Conservation (phyloP, 768 basidiomycete genomes). For the Russula vinacea region DNA sequence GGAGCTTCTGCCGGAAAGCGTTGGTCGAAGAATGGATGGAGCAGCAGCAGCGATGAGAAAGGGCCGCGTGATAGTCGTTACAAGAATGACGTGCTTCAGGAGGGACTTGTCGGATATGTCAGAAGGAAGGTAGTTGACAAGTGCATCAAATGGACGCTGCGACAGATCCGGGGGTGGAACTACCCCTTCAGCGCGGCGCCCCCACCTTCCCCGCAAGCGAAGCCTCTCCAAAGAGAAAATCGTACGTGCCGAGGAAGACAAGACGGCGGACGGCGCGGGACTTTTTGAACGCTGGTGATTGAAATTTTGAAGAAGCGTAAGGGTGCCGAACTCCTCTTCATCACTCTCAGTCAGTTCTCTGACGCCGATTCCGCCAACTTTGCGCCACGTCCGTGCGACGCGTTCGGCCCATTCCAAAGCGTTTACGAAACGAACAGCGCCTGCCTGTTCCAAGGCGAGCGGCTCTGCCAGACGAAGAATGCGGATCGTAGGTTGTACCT, state of each 20-base stretch:
- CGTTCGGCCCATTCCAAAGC: conserved; percentile 44
- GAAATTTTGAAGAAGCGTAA: conserved; percentile 33
- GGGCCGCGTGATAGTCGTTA: conserved; percentile 41
- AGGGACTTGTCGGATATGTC: conserved; percentile 36
- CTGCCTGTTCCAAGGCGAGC: conserved; percentile 36
- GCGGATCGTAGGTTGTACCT: conserved; percentile 37
- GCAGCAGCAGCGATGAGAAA: conserved; percentile 36
- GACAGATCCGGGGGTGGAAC: conserved; percentile 35
- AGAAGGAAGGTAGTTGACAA: conserved; percentile 40
- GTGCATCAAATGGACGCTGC: conserved; percentile 41
- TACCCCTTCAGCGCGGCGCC: conserved; percentile 8
- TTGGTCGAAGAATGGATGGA: conserved; percentile 9
- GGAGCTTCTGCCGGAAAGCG: conserved; percentile 10
- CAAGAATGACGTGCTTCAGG: conserved; percentile 42
- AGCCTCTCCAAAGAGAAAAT: conserved; percentile 5
- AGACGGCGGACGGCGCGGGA: conserved; percentile 5
- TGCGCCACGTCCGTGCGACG: conserved; percentile 40
- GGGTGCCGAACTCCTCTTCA: conserved; percentile 32
- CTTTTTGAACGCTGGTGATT: conserved; percentile 9
- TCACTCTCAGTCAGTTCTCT: conserved; percentile 33
- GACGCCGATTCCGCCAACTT: conserved; percentile 34
- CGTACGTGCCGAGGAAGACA: conserved; percentile 12
- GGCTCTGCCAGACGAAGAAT: conserved; percentile 38
- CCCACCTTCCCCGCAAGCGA: conserved; percentile 13
- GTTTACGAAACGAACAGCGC: conserved; percentile 39